Conservation (phyloP, 768 basidiomycete species). For the Pleurotus djamor region DNA sequence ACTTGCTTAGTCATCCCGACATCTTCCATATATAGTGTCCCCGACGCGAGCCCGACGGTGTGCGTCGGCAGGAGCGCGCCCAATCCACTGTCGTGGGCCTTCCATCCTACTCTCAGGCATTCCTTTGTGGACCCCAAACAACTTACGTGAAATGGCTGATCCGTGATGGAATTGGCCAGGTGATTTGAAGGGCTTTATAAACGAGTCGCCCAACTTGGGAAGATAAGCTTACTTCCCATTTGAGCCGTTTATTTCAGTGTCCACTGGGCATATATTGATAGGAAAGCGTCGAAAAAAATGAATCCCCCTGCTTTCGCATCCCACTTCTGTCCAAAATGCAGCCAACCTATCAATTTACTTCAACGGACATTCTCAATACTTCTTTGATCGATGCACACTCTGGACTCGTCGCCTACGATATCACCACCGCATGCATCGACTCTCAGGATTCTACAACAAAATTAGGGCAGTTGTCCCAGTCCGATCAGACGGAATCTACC, state of each 20-base stretch:
- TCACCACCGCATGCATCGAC: slow-evolving; percentile 37
- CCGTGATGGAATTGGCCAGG: not conserved
- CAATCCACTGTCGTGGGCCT: too few relatives aligned
- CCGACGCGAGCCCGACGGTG: not conserved
- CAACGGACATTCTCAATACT: slow-evolving; percentile 56
- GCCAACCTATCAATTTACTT: slow-evolving; percentile 55
- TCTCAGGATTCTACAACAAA: slow-evolving; percentile 21
- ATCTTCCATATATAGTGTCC: not conserved
- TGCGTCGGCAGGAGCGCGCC: not conserved
- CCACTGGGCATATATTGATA: not conserved
- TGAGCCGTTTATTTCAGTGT: slow-evolving; percentile 14
- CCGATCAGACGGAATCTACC: slow-evolving; percentile 12
- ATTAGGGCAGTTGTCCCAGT: slow-evolving; percentile 3
- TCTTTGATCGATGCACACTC: slow-evolving; percentile 52
- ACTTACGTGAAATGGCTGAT: not conserved
- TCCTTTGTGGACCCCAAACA: not conserved
- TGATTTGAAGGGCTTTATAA: slow-evolving; percentile 25
- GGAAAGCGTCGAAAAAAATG: not conserved
- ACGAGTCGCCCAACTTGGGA: slow-evolving; percentile 44
- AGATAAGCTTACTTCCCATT: slow-evolving; percentile 38
- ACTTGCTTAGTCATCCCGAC: not conserved
- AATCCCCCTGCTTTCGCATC: not conserved
- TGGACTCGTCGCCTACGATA: slow-evolving; percentile 44
- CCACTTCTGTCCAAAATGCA: not conserved
- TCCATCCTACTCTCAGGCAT: not conserved